Conservation (phyloP, 2,329 filamentous ascomycete species). For the Cordyceps pruinosa region DNA sequence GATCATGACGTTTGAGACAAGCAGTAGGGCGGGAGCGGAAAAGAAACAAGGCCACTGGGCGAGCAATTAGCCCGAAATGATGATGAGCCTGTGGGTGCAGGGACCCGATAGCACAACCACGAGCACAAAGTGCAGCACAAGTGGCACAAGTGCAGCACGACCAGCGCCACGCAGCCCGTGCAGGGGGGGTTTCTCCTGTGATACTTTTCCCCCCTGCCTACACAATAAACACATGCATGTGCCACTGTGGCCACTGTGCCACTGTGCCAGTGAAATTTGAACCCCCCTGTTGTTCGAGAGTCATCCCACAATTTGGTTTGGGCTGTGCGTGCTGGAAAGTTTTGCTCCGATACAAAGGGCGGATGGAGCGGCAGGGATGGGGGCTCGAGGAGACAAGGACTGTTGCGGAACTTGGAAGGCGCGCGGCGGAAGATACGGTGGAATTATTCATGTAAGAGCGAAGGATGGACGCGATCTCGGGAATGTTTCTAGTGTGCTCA, state of each 20-base stretch:
- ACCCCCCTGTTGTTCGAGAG: constrained; percentile 7
- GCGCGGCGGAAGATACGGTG: not conserved
- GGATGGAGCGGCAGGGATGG: not conserved
- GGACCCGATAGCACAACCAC: not conserved
- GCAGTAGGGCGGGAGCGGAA: not conserved
- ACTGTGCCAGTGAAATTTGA: too few relatives aligned
- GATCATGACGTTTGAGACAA: constrained; percentile 6
- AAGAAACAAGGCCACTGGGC: not conserved
- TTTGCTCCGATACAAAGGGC: not conserved
- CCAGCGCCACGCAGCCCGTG: not conserved
- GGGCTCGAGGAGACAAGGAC: not conserved
- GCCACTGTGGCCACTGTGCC: too few relatives aligned
- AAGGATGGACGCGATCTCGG: not conserved
- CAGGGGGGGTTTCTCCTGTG: not conserved
- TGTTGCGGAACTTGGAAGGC: not conserved
- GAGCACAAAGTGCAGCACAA: too few relatives aligned
- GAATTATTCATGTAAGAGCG: not conserved
- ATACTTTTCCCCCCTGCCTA: not conserved
- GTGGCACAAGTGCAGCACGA: too few relatives aligned
- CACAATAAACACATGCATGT: not conserved
- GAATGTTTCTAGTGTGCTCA: not conserved
- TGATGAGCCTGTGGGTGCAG: not conserved
- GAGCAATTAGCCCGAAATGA: not conserved
- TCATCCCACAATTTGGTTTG: not conserved
- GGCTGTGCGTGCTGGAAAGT: not conserved